Conservation (phyloP, 495 filamentous ascomycete species). For the Schizothecium vesticola region DNA sequence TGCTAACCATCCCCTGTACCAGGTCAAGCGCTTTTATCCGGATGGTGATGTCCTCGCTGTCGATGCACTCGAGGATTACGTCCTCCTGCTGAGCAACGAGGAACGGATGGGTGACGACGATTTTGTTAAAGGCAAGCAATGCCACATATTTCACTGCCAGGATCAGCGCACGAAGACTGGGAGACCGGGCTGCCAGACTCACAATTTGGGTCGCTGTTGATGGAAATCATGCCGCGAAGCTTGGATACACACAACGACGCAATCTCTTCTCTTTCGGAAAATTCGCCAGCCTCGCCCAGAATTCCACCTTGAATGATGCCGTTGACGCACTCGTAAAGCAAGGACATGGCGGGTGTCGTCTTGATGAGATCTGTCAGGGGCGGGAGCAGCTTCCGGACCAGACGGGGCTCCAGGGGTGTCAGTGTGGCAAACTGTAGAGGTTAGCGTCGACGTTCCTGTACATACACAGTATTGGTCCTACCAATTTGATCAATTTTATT, state of each 20-base stretch:
- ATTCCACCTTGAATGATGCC: conserved; percentile 97
- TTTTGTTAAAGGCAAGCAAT: conserved; percentile 86
- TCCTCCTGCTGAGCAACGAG: conserved; percentile 88
- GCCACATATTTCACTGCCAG: conserved; percentile 89
- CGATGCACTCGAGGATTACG: conserved; percentile 91
- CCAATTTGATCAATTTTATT: conserved; percentile 96
- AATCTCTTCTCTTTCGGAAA: conserved; percentile 80
- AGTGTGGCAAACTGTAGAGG: conserved; percentile 78
- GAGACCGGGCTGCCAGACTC: conserved; percentile 29
- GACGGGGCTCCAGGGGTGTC: conserved; percentile 84
- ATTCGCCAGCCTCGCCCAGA: conserved; percentile 68
- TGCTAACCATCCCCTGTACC: conserved; percentile 83
- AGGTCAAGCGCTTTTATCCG: conserved; percentile 87
- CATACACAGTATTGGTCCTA: conserved; percentile 34
- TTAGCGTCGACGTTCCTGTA: conserved; percentile 14
- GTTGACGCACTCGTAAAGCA: conserved; percentile 97
- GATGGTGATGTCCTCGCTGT: conserved; percentile 94
- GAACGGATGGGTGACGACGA: conserved; percentile 80
- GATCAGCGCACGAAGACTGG: not conserved
- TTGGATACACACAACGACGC: conserved; percentile 91
- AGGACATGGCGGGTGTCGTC: conserved; percentile 91
- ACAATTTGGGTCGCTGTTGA: conserved; percentile 91
- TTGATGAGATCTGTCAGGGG: conserved; percentile 88
- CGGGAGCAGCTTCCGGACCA: conserved; percentile 90
- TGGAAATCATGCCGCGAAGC: conserved; percentile 84